Base-by-base conservation (phyloP, 129 eudicot species). In the Artemisia argyi region DNA sequence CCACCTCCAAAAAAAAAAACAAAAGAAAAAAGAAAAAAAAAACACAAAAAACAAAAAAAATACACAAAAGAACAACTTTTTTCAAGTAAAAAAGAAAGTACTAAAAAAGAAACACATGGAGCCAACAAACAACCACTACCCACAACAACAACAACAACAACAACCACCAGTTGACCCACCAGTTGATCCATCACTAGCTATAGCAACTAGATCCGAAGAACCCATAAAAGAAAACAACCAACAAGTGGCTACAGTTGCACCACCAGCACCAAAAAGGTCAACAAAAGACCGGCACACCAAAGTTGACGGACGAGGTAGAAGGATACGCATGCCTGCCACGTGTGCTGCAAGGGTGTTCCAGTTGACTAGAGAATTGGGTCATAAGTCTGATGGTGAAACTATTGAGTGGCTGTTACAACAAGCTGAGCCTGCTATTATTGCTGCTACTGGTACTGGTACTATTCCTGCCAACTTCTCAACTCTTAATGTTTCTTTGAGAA, bases 301-400 rank as follows among this genome's bases (percentile, higher is more conserved):
- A 55, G 96, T 88, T 66, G 96, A 88, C 80, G 96, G 96, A 32
- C 88, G 96, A 1, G 96, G 96, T 47, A 90, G 96, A 20, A 84
- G 96, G 55, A 86, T 89, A 50, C 88, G 96, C 68, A 89, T 89
- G 96, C 96, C 96, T 61, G 96, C 96, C 32, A 83, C 92, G 2
- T 89, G 96, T 56, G 96, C 96, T 3, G 96, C 96, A 26, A 82
- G 96, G 66, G 96, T 89, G 3, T 86, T 86, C 18, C 96, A 89
- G 52, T 59, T 89, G 59, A 89, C 96, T 0, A 75, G 91, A 50
- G 96, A 89, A 72, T 80, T 89, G 35, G 89, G 91, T 12, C 87
- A 89, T 58, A 89, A 89, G 68, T 85, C 96, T 17, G 96, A 89
- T 14, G 96, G 96, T 0, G 96, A 88, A 26, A 88, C 96, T 16